A percentile compares a stretch with the other conserved stretches of the same genome.
Conservation (phyloP, 257 asterid genomes). For the Solanum boliviense region DNA sequence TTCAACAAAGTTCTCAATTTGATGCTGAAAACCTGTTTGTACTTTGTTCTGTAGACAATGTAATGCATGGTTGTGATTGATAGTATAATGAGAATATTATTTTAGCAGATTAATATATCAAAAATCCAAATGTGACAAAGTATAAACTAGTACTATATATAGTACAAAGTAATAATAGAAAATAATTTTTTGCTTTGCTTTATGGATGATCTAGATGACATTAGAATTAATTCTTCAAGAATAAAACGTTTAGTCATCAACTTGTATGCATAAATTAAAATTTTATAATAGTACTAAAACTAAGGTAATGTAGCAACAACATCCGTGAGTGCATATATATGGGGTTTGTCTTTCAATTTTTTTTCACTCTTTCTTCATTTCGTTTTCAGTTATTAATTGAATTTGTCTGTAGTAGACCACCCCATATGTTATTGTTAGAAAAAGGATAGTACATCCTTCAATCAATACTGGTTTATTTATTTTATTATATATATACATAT, state of each 20-base stretch:
- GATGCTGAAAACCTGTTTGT: background rate
- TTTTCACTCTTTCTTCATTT: background rate
- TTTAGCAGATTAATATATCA: background rate
- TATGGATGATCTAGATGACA: background rate
- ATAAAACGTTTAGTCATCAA: background rate
- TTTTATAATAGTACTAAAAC: background rate
- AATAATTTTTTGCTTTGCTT: background rate
- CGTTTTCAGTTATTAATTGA: conserved; percentile 10
- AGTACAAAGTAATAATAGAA: background rate
- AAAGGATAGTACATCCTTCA: background rate
- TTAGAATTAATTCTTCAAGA: background rate
- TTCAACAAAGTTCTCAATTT: background rate
- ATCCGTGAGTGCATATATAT: conserved; percentile 23
- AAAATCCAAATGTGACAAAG: background rate
- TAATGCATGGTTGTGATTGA: background rate
- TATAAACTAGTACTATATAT: background rate
- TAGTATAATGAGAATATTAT: background rate
- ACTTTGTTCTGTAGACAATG: background rate
- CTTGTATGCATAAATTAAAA: background rate
- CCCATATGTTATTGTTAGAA: conserved; percentile 9
- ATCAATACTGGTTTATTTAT: background rate
- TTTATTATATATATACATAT: background rate
- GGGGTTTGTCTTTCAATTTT: conserved; percentile 17
- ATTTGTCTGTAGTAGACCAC: conserved; percentile 9
- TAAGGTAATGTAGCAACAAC: background rate